Conservation (phyloP, 2,329 filamentous ascomycete genomes). For the Talaromyces sp. region DNA sequence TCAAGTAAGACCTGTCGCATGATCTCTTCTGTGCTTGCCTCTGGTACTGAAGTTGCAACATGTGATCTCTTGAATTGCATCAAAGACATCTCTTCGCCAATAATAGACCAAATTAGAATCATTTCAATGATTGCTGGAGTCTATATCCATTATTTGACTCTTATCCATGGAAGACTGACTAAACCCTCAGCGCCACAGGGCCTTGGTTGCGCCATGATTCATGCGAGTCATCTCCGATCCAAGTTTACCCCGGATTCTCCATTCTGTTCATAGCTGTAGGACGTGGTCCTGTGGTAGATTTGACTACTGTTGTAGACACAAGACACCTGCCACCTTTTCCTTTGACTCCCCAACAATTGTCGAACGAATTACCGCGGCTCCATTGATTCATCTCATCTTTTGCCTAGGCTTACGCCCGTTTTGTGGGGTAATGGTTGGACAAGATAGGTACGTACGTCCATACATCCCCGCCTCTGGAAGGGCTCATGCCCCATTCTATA, state of each 20-base stretch:
- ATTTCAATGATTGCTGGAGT: not conserved
- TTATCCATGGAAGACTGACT: not conserved
- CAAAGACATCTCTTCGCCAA: not conserved
- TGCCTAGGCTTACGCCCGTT: not conserved
- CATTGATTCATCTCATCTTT: not conserved
- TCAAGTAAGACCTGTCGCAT: not conserved
- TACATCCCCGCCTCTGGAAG: not conserved
- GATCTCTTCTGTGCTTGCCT: not conserved
- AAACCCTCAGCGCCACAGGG: not conserved
- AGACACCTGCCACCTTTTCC: not conserved
- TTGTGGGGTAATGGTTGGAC: not conserved
- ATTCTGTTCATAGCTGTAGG: too few relatives aligned
- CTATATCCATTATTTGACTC: not conserved
- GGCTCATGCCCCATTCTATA: not conserved
- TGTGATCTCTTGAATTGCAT: not conserved
- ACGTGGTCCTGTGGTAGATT: too few relatives aligned
- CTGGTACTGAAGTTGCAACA: not conserved
- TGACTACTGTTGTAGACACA: not conserved
- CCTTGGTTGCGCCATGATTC: not conserved
- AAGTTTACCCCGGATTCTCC: not conserved
- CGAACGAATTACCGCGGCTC: not conserved
- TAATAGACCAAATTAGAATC: not conserved
- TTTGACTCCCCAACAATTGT: not conserved
- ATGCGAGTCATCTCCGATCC: constrained; percentile 3
- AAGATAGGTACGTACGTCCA: not conserved